Evolutionary conservation across 2,329 filamentous ascomycete species (phyloP).

Genomic region (Dissoconium aciculare): DNA sequence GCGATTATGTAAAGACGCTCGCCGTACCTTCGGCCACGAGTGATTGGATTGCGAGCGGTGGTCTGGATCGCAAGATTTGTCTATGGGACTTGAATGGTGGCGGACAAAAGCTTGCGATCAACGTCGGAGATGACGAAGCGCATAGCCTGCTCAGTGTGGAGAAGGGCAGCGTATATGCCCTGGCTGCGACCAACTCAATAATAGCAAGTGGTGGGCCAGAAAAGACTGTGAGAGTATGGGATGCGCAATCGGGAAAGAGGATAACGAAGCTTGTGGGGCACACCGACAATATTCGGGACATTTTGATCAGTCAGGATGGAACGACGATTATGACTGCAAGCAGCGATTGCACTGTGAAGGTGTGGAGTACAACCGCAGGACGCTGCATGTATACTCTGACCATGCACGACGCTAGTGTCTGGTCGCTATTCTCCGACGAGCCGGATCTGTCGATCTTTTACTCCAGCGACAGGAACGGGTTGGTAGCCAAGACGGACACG

Average conservation of each 20-base stretch:
- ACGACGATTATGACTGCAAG: conserved; percentile 89
- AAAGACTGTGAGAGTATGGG: conserved; percentile 83
- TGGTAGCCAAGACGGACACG: conserved; percentile 94
- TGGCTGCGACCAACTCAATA: conserved; percentile 64
- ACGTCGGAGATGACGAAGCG: conserved; percentile 68
- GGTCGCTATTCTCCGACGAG: conserved; percentile 83
- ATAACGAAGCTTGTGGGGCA: conserved; percentile 96
- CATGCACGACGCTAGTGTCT: conserved; percentile 98
- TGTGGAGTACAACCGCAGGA: conserved; percentile 91
- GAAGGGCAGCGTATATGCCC: conserved; percentile 89
- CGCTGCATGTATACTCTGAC: conserved; percentile 95
- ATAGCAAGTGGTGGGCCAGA: conserved; percentile 89
- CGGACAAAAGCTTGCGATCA: conserved; percentile 75
- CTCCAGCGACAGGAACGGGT: conserved; percentile 77
- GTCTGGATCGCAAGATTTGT: conserved; percentile 79
- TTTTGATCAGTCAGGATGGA: conserved; percentile 74
- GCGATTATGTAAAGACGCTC: conserved; percentile 91
- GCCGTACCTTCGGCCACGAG: conserved; percentile 56
- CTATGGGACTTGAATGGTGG: conserved; percentile 85
- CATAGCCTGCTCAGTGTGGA: conserved; percentile 51
- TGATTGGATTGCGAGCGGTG: conserved; percentile 86
- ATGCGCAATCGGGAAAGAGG: conserved; percentile 71
- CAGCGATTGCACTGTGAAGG: conserved; percentile 91
- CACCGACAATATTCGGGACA: conserved; percentile 82
- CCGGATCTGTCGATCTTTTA: conserved; percentile 82